Evolutionary conservation across 169 alveolate species (phyloP).

Genomic region (Sarcocystis neurona): DNA sequence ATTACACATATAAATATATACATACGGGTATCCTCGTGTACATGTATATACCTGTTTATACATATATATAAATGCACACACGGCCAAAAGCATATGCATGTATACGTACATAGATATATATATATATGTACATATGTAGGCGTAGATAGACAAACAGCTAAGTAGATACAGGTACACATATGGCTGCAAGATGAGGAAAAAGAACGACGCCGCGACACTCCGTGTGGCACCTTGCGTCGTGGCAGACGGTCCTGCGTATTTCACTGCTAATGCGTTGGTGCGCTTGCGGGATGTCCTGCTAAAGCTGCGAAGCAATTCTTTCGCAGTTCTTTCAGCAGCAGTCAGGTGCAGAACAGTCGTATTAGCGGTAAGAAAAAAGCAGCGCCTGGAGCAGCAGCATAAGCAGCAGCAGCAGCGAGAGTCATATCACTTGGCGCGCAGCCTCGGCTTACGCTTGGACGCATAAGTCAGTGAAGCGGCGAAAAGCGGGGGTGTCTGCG

Average conservation of each 20-base stretch:
- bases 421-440: background rate
- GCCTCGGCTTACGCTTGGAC: conserved; percentile 84
- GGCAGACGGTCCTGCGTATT: no score
- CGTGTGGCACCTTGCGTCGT: no score
- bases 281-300: no score
- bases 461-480: conserved; percentile 64
- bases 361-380: background rate
- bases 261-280: no score
- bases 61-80: background rate
- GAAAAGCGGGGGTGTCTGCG: conserved; percentile 64
- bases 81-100: background rate
- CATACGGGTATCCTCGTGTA: background rate
- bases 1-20: background rate
- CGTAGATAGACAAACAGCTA: background rate
- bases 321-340: no score
- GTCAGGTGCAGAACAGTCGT: background rate
- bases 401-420: conserved; percentile 4
- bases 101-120: background rate
- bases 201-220: no score
- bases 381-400: background rate
- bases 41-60: background rate
- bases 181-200: no score
- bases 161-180: background rate
- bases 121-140: background rate
- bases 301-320: no score